Evolutionary conservation across 140 eudicot species (phyloP).

Genomic region (Anethum foeniculum): DNA sequence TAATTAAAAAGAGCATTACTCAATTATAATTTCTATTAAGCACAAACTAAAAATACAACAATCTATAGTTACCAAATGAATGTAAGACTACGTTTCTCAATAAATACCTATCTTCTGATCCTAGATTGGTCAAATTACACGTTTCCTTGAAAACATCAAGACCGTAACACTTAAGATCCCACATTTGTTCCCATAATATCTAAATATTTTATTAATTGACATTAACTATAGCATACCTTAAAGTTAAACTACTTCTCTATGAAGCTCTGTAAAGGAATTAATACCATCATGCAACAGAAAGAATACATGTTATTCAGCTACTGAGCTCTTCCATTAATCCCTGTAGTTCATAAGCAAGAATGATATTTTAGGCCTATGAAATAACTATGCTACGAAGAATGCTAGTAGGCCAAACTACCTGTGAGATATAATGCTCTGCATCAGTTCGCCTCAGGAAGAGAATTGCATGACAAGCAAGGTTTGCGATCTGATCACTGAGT

Average conservation of each 20-base stretch:
- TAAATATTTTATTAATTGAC: neutral
- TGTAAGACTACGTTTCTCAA: neutral
- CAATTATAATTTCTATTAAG: neutral
- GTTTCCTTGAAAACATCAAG: no score
- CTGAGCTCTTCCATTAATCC: slow-evolving; percentile 94
- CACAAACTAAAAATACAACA: neutral
- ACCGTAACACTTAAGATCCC: neutral
- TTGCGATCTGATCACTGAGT: slow-evolving; percentile 63
- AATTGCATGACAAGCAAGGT: slow-evolving; percentile 78
- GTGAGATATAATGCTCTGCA: slow-evolving; percentile 69
- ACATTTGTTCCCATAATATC: neutral
- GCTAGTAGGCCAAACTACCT: slow-evolving; percentile 32
- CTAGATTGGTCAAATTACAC: no score
- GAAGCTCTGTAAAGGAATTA: slow-evolving; percentile 8
- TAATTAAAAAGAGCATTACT: neutral
- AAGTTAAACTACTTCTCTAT: slow-evolving; percentile 7
- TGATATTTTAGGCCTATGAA: slow-evolving; percentile 1
- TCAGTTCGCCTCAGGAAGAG: slow-evolving; percentile 74
- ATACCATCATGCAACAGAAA: slow-evolving; percentile 17
- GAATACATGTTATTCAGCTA: slow-evolving; percentile 19
- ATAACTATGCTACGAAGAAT: slow-evolving; percentile 5
- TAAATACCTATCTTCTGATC: no score
- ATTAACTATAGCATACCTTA: slow-evolving; percentile 2
- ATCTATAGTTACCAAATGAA: neutral
- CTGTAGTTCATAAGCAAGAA: slow-evolving; percentile 26